Base-by-base conservation (phyloP, 2,329 filamentous ascomycete species). In the Monilinia vaccinii-corymbosi region DNA sequence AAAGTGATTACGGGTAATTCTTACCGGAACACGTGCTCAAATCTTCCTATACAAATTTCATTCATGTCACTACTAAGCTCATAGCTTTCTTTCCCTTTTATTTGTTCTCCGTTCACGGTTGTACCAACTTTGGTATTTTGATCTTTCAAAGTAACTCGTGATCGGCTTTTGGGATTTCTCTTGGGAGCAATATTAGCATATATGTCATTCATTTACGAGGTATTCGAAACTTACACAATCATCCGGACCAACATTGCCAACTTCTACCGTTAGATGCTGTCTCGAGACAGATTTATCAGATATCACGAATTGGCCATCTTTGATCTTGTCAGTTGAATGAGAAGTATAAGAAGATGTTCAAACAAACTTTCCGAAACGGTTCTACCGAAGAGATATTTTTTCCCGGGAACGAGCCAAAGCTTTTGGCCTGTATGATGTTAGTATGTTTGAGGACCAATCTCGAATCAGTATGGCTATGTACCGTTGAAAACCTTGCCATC, bases 61-160 rank as follows among this genome's bases (percentile, higher is more conserved):
- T 88, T 87, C 53, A 81, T 75, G 38, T 80, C 77, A 23, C 77
- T 75, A 0, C 77, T 75, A n/a, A 92, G 72, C 11, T 78, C 75
- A 63, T 79, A 78, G 50, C 78, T 81, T 59, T 42, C 52, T 16
- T 81, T 76, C 28, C 85, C 85, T 65, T 84, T 85, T 63, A 92
- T 82, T 68, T 84, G 82, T 48, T 82, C 79, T 6, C 85, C 90
- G 70, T 97, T 88, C 59, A 97, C 77, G 3, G 79, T 77, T 0
- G 92, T 96, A 14, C 94, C 93, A 63, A 87, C 85, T 70, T 95
- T 96, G 4, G 91, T 94, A n/a, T 83, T 79, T 63, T 88, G 78
- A 69, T 97, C 94, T 65, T 86, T 86, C 60, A 97, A 78, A 4
- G 80, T 87, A 58, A 97, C 74, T 56, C 78, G 78, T 1, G 91